These are phyloP conservation scores for Deinandra increscens DNA, from an alignment of 129 eudicot genomes.

Conservation along the genomic window DNA sequence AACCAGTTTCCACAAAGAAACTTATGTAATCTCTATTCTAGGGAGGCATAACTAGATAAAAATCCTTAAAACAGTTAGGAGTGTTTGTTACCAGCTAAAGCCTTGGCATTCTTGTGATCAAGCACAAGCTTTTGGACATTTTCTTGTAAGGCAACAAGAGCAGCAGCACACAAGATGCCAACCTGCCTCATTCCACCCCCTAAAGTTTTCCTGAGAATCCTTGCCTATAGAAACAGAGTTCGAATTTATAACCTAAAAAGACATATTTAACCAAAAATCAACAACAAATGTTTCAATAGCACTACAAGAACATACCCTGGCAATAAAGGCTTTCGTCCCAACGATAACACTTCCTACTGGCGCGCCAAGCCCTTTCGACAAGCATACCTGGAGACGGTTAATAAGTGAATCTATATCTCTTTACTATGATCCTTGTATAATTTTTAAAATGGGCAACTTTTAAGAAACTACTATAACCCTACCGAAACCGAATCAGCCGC, in stretches of 20 bases:
- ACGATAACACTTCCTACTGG: slow-evolving; percentile 89
- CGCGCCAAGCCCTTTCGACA: slow-evolving; percentile 97
- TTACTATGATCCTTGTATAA: neutral
- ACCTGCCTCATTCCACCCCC: slow-evolving; percentile 99
- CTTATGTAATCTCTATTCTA: no score
- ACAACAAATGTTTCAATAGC: neutral
- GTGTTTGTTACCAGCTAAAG: slow-evolving; percentile 63
- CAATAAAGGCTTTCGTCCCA: slow-evolving; percentile 73
- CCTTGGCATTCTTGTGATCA: slow-evolving; percentile 84
- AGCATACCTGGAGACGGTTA: slow-evolving; percentile 57
- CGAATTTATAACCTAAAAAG: neutral
- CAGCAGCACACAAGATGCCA: slow-evolving; percentile 95
- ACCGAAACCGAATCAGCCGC: slow-evolving; percentile 99
- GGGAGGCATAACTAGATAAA: neutral
- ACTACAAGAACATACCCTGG: slow-evolving; percentile 45
- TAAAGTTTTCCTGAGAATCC: slow-evolving; percentile 75
- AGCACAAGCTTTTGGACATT: slow-evolving; percentile 42
- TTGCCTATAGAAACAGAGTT: slow-evolving; percentile 52
- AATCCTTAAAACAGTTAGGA: neutral
- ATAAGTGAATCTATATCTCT: neutral
- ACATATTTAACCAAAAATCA: neutral
- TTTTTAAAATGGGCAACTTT: neutral
- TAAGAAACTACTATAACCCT: slow-evolving; percentile 5
- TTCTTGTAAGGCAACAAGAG: slow-evolving; percentile 55
- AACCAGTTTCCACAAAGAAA: neutral